Conservation (phyloP, 257 asterid genomes). For the Nicotiana paniculata region DNA sequence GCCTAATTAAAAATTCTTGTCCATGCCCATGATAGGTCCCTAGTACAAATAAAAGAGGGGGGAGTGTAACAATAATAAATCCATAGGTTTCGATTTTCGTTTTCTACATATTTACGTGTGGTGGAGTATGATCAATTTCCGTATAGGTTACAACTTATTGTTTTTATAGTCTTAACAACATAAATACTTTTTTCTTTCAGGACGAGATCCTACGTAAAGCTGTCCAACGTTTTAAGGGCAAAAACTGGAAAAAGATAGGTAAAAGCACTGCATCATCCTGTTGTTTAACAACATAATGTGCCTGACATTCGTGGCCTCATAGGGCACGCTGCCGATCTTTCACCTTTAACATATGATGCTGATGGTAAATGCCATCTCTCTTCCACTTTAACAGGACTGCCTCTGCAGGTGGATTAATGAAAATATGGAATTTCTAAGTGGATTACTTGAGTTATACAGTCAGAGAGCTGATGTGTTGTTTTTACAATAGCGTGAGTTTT, state of each 20-base stretch:
- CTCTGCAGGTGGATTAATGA: not conserved
- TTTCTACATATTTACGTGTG: not conserved
- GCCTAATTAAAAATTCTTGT: not conserved
- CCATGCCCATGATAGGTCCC: not conserved
- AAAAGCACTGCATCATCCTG: not conserved
- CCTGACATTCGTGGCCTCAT: not conserved
- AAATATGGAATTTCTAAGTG: not conserved
- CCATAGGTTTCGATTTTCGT: not conserved
- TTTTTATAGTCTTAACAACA: conserved; percentile 3
- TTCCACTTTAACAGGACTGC: not conserved
- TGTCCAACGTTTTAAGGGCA: conserved; percentile 86
- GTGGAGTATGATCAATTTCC: not conserved
- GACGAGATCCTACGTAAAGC: conserved; percentile 73
- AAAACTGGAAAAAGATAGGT: conserved; percentile 98
- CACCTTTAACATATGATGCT: not conserved
- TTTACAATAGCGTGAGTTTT: not conserved
- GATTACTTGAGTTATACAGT: not conserved
- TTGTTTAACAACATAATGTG: not conserved
- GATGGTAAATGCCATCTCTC: not conserved
- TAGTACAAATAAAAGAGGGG: not conserved
- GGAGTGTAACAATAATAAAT: not conserved
- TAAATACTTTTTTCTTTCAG: conserved; percentile 23
- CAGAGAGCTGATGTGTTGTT: not conserved
- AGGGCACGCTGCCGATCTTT: not conserved
- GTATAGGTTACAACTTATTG: not conserved